Evolutionary conservation across 306 rosid species (phyloP), one percentile per base, ranked within the genome.

Genomic region (Abrus pulchellus): DNA sequence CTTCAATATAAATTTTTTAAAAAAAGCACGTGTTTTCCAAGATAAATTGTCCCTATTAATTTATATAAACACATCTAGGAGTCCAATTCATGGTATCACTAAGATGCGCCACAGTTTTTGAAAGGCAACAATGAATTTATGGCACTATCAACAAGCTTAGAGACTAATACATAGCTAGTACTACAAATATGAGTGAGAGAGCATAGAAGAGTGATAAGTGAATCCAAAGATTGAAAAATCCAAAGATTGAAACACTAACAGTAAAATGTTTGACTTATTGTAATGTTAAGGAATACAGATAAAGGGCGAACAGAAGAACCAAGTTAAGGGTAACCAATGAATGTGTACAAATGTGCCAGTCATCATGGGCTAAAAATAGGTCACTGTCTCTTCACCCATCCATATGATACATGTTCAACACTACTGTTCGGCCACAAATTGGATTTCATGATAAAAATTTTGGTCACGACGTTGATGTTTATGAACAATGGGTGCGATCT

Each of bases 401-500:
- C 56, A 28, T 55, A 44, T 83, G 72, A 70, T 43, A 36, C 68
- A 84, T 75, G 68, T 55, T 61, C 69, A 69, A 56, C 5, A 78
- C 47, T 74, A 41, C 40, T 54, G 20, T 20, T 20, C 20, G 20
- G 20, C 68, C 63, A 14, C 45, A 76, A 57, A 80, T 54, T 83
- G 77, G 80, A 73, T 74, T 6, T 80, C 38, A 3, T 40, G 49
- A 44, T 82, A 71, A 55, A 79, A 76, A 38, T 57, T 67, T 85
- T 48, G 85, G 88, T 80, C 85, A 85, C 63, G 88, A 81, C 4
- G 72, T 81, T 85, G 85, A 85, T 81, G 80, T 65, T 56, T 60
- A 77, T 8, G n/a, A 74, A 52, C 13, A 47, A 61, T 63, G 14
- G 80, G 95, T 92, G 97, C 92, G 84, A 89, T 89, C 88, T 90